Evolutionary conservation across 2,329 filamentous ascomycete species (phyloP), one percentile per base, ranked within the genome.

Genomic region (Trichophyton simii): DNA sequence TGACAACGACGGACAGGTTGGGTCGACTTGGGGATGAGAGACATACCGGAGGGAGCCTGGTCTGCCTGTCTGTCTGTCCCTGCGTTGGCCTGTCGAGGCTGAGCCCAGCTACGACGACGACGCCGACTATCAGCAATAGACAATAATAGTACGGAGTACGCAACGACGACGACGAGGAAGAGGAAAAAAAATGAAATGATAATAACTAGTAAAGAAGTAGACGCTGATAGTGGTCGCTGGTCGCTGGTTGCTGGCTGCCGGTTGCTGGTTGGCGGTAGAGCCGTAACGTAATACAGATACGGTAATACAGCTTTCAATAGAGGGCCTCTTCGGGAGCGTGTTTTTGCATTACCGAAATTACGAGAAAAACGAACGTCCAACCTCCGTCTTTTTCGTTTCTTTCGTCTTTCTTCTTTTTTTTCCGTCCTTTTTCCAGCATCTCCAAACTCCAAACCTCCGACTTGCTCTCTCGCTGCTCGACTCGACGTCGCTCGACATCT

Each of bases 351-450:
- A 55, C 50, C 8, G 50, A 20, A 9, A 20, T 55, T 36, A 55
- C 50, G 50, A 28, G 50, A 20, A 18, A 34, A 55, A 36, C 15
- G 8, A 15, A 55, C 22, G 28, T 31, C 48, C 50, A 54, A 54
- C 50, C 28, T 55, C 50, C 34, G 11, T 9, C 34, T 13, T 38
- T 36, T 38, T 38, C 34, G 28, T 31, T 31, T 31, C 34, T 28
- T 28, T 20, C 50, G 46, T 4, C 41, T 44, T 42, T 50, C 9
- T 50, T 13, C 9, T 22, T 50, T 22, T 50, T 50, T 15, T 28
- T 50, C 59, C 59, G 55, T 59, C 41, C 20, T 61, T 58, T 55
- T 57, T 38, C 61, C 46, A 58, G 28, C 46, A 61, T 61, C 31
- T 41, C 31, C 58, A 18, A 57, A 55, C 59, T 46, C 34, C 20